A percentile compares a stretch with the other conserved stretches of the same genome.
Evolutionary conservation across 2,329 filamentous ascomycete species (phyloP).

Genomic region (Aspergillus tanneri): DNA sequence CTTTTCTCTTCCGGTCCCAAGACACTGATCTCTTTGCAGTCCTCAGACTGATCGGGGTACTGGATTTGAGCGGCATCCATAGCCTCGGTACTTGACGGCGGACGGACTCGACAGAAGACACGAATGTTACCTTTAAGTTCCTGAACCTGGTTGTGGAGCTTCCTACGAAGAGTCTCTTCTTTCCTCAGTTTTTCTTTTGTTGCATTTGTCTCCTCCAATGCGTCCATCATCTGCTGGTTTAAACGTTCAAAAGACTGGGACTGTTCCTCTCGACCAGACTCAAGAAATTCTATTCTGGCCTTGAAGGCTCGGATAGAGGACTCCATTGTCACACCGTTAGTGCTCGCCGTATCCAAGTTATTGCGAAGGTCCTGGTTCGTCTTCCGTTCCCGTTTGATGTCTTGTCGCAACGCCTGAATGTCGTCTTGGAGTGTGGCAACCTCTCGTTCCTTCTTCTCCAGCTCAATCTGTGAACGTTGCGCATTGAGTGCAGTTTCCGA

Average conservation of each 20-base stretch:
- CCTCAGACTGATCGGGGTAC: constrained; percentile 76
- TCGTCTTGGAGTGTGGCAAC: constrained; percentile 45
- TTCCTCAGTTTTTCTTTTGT: constrained; percentile 80
- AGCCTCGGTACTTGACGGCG: constrained; percentile 60
- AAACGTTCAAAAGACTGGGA: constrained; percentile 81
- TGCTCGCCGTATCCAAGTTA: constrained; percentile 60
- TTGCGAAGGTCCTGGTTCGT: constrained; percentile 59
- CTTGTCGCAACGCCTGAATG: constrained; percentile 43
- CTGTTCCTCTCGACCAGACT: constrained; percentile 85
- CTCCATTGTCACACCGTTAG: constrained; percentile 67
- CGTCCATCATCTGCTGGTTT: constrained; percentile 76
- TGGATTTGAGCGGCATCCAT: constrained; percentile 70
- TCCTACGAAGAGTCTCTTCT: constrained; percentile 85
- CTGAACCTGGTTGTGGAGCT: constrained; percentile 96
- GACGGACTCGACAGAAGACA: constrained; percentile 94
- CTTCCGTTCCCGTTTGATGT: constrained; percentile 62
- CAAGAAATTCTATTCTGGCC: constrained; percentile 82
- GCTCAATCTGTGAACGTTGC: constrained; percentile 43
- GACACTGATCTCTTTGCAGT: constrained; percentile 82
- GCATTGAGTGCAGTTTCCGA: constrained; percentile 38
- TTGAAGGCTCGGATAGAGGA: constrained; percentile 72
- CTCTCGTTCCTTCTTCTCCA: constrained; percentile 57
- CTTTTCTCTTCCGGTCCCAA: constrained; percentile 80
- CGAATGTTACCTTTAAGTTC: constrained; percentile 98
- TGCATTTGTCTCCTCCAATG: constrained; percentile 65